phyloP scores from a whole-genome alignment of 805 yeast species.

The Yamadazyma sp. region DNA sequence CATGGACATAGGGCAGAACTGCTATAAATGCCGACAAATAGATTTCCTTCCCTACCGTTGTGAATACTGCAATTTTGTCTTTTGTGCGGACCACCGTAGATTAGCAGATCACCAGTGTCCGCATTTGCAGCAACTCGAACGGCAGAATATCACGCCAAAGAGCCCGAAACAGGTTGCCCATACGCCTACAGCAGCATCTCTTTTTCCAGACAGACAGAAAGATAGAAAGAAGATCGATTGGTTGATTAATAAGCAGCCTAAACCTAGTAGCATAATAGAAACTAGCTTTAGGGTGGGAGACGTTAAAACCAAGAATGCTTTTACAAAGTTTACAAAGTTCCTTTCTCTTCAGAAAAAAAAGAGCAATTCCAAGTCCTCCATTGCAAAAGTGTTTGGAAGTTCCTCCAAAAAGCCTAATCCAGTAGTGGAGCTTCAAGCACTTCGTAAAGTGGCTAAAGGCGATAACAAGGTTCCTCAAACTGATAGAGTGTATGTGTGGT shows the following conservation, averaged over 20 bases:
- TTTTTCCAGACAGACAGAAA: conserved; percentile 53
- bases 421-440: conserved; percentile 29
- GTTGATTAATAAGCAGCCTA: conserved; percentile 15
- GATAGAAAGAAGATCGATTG: conserved; percentile 38
- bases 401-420: conserved; percentile 9
- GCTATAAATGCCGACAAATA: conserved; percentile 49
- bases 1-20: conserved; percentile 59
- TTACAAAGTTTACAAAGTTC: conserved; percentile 28
- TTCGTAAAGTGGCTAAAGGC: conserved; percentile 50
- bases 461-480: conserved; percentile 41
- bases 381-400: conserved; percentile 6
- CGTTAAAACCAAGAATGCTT: conserved; percentile 25
- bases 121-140: conserved; percentile 14
- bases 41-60: conserved; percentile 63
- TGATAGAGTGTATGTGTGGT: conserved; percentile 53
- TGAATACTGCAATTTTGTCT: conserved; percentile 45
- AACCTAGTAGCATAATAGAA: conserved; percentile 30
- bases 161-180: conserved; percentile 9
- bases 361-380: not conserved
- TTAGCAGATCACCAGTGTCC: conserved; percentile 34
- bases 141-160: conserved; percentile 10
- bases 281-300: conserved; percentile 29
- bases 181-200: conserved; percentile 38
- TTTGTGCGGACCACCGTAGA: conserved; percentile 51
- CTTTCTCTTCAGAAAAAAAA: conserved; percentile 24